A percentile compares a stretch with the other conserved stretches of the same genome.
phyloP scores from a whole-genome alignment of 2,329 filamentous ascomycete genomes.

The Sclerotinia spermophila region DNA sequence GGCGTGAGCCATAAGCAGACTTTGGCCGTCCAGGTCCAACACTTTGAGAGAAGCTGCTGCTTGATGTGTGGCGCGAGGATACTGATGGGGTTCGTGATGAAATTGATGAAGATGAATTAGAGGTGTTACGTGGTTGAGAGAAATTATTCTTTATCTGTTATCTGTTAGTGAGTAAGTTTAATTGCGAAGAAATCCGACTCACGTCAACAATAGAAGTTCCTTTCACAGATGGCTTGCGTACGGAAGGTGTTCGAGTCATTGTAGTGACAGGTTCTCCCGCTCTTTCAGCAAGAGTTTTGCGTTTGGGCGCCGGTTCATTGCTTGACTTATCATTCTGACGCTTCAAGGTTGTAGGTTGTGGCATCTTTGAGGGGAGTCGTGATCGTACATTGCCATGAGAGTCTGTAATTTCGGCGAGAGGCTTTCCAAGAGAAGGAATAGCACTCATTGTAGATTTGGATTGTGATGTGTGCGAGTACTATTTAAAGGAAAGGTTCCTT shows the following conservation, averaged over 20 bases:
- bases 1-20: constrained; percentile 41
- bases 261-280: constrained; percentile 48
- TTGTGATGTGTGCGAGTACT: constrained; percentile 34
- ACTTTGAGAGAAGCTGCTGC: constrained; percentile 54
- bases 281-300: constrained; percentile 55
- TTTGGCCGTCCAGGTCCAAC: constrained; percentile 52
- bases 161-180: neutral
- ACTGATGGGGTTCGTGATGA: constrained; percentile 42
- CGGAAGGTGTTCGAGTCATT: constrained; percentile 42
- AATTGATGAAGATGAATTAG: constrained; percentile 40
- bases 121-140: constrained; percentile 26
- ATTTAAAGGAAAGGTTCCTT: constrained; percentile 15
- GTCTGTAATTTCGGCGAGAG: constrained; percentile 54
- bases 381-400: constrained; percentile 57
- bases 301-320: constrained; percentile 54
- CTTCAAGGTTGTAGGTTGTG: constrained; percentile 47
- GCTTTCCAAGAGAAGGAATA: constrained; percentile 35
- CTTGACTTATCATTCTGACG: constrained; percentile 39
- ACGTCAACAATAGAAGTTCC: constrained; percentile 31
- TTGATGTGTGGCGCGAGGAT: constrained; percentile 43
- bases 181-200: constrained; percentile 18
- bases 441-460: constrained; percentile 29
- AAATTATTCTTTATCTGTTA: constrained; percentile 9
- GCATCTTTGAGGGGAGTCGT: constrained; percentile 43
- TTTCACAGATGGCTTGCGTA: constrained; percentile 40